Evolutionary conservation across 2,329 filamentous ascomycete species (phyloP).

Genomic region (Pestalotiopsis sp.): DNA sequence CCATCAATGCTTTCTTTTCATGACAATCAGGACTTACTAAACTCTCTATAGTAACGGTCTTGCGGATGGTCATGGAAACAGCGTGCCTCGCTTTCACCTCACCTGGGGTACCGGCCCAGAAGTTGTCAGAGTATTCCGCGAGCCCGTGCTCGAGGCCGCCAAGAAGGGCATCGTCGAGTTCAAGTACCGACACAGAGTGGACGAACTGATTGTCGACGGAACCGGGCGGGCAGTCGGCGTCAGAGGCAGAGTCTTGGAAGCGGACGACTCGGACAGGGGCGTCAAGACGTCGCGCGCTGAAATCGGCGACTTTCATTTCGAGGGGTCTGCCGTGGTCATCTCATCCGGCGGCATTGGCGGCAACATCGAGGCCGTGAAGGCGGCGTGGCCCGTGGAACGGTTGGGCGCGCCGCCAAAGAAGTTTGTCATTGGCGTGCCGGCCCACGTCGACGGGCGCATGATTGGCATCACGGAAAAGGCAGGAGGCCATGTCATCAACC

Average conservation of each 20-base stretch:
- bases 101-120: conserved; percentile 65
- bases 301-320: conserved; percentile 55
- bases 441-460: conserved; percentile 67
- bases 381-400: conserved; percentile 58
- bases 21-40: background rate
- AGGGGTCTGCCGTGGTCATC: conserved; percentile 55
- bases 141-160: conserved; percentile 56
- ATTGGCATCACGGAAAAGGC: conserved; percentile 55
- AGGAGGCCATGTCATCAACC: conserved; percentile 60
- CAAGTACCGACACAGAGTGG: conserved; percentile 58
- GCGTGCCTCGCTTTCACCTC: conserved; percentile 64
- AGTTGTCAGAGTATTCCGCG: conserved; percentile 58
- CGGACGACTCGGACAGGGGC: conserved; percentile 53
- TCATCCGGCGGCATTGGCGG: conserved; percentile 63
- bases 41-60: conserved; percentile 39
- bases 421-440: conserved; percentile 64
- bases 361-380: conserved; percentile 61
- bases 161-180: conserved; percentile 57
- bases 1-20: background rate
- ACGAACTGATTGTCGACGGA: conserved; percentile 55
- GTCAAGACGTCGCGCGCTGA: conserved; percentile 51
- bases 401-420: conserved; percentile 58
- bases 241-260: conserved; percentile 53
- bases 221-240: conserved; percentile 56
- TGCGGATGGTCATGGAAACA: conserved; percentile 62